Base-by-base conservation (phyloP, 345 rosid genomes). In the Rhodomyrtus tomentosa region DNA sequence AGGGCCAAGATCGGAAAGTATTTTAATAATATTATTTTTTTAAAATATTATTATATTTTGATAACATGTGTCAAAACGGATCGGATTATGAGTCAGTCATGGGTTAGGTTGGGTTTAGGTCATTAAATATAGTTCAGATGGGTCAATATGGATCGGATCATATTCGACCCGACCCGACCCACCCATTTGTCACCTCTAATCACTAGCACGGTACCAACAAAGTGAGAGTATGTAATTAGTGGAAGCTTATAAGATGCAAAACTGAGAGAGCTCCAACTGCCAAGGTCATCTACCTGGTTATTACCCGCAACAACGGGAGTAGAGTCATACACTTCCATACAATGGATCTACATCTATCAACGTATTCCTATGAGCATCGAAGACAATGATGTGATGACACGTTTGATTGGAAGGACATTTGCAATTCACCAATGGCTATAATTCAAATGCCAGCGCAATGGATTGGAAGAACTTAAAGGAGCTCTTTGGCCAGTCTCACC, bases 401-500 rank as follows among this genome's bases (percentile, higher is more conserved):
- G 36, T 32, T 18, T 24, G 76, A 36, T 68, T 11, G 20, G 76
- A 13, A 68, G 20, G 38, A 36, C 25, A 68, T 68, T 32, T 18
- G 45, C 76, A 25, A 21, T 68, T 68, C 76, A 36, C 45, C 76
- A 36, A 68, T 5, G 24, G 76, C 76, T 36, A 36, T 22, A 68
- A 36, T 36, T 68, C 76, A 68, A 68, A 68, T 68, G 76, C 76
- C 45, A 68, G 24, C 4, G 42, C 76, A 68, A 68, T 36, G 76
- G 76, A 68, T 20, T 36, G 38, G 40, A 32, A 68, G 76, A 32
- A 18, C 36, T 86, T 85, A 91, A 81, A 89, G 38, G 62, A 82
- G 89, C 85, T 93, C 95, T 89, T 90, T 93, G 45, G 98, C 92
- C 87, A 95, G 88, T 87, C 91, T 90, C 84, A 92, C 90, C 21